phyloP scores from a whole-genome alignment of 2,329 filamentous ascomycete genomes.

The Cercospora brassicicola region DNA sequence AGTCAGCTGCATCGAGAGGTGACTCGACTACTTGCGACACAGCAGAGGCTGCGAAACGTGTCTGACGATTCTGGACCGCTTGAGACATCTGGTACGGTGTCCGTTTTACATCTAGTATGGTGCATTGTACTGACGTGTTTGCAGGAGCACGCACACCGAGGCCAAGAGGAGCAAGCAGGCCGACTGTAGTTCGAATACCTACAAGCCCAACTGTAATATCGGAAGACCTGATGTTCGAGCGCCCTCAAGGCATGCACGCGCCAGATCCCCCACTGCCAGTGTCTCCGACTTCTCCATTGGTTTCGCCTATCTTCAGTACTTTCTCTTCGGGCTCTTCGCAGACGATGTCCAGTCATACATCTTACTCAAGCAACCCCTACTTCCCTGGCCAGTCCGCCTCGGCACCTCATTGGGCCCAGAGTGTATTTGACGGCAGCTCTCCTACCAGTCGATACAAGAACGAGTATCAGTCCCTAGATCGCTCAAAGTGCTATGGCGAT shows the following conservation, averaged over 20 bases:
- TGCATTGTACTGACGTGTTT: conserved; percentile 1
- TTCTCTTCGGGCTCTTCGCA: conserved; percentile 47
- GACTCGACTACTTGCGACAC: conserved; percentile 17
- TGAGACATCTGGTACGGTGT: conserved; percentile 8
- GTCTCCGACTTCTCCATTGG: conserved; percentile 33
- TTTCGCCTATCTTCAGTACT: conserved; percentile 41
- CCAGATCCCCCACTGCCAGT: conserved; percentile 34
- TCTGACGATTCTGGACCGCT: not conserved
- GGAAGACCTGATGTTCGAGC: conserved; percentile 10
- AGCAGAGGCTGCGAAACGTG: conserved; percentile 15
- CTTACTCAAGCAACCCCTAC: conserved; percentile 28
- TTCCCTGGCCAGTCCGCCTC: conserved; percentile 16
- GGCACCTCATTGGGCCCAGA: conserved; percentile 45
- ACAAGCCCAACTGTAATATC: conserved; percentile 21
- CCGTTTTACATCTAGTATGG: not conserved
- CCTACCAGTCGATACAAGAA: conserved; percentile 41
- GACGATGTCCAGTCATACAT: conserved; percentile 39
- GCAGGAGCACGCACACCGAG: conserved; percentile 24
- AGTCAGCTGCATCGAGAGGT: conserved; percentile 6
- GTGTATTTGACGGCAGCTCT: conserved; percentile 47
- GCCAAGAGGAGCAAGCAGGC: conserved; percentile 17
- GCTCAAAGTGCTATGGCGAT: conserved; percentile 29
- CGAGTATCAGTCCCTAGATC: conserved; percentile 23
- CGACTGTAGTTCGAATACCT: conserved; percentile 21
- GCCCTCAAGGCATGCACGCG: conserved; percentile 1